phyloP scores from a whole-genome alignment of 371 early-diverging fungal species.

The Mortierella sp. region DNA sequence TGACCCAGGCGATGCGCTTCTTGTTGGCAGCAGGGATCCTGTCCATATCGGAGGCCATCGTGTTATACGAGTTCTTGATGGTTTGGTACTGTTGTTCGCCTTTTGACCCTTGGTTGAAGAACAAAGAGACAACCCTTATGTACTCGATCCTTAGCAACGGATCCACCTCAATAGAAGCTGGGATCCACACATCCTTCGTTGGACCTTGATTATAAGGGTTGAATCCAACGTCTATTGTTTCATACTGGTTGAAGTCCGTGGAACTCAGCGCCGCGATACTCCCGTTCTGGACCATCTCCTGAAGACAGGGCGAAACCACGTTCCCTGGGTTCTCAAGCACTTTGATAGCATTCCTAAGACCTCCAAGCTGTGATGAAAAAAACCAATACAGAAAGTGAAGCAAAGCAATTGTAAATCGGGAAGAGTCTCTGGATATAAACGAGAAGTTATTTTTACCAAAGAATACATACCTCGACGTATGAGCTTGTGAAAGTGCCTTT shows the following conservation, averaged over 20 bases:
- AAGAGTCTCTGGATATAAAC: not conserved
- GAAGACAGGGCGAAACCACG: conserved; percentile 45
- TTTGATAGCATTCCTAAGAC: conserved; percentile 2
- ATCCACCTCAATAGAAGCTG: conserved; percentile 4
- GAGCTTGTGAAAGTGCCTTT: conserved; percentile 22
- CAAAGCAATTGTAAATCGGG: too few relatives aligned
- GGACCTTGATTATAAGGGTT: not conserved
- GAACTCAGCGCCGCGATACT: not conserved
- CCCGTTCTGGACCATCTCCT: not conserved
- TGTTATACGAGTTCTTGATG: conserved; percentile 9
- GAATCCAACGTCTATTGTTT: conserved; percentile 4
- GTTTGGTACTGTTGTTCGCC: conserved; percentile 7
- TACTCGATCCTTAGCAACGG: conserved; percentile 31
- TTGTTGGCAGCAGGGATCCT: conserved; percentile 9
- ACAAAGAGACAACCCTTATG: conserved; percentile 29
- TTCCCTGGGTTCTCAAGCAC: conserved; percentile 7
- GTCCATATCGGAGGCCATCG: not conserved
- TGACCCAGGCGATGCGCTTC: conserved; percentile 43
- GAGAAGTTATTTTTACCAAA: not conserved
- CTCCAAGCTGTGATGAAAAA: conserved; percentile 22
- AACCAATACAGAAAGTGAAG: too few relatives aligned
- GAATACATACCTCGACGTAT: conserved; percentile 31
- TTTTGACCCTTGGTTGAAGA: conserved; percentile 7
- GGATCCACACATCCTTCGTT: conserved; percentile 36
- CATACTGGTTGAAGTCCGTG: not conserved